Base-by-base conservation (phyloP, 148 eudicot genomes). In the Camellia granthamiana region DNA sequence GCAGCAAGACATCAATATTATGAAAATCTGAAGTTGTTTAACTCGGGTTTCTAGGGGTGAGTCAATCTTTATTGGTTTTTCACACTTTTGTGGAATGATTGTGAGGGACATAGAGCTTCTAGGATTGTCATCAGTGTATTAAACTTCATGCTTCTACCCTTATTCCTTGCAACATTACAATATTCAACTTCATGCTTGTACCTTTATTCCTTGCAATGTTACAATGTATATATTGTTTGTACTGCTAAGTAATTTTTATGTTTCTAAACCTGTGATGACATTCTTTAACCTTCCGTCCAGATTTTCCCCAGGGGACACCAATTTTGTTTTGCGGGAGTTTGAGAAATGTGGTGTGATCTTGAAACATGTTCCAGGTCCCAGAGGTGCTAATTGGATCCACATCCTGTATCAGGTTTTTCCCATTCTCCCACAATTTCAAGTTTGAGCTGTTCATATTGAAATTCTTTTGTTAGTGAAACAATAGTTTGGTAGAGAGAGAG, bases 321-420 rank as follows among this genome's bases (percentile, higher is more conserved):
- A 97, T 86, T 81, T 91, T 10, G 97, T 97, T 76, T 78, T 94
- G 83, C 85, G 98, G 85, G 99, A 97, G 89, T 94, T 97, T 69
- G 99, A 97, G 74, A 97, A 94, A 84, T 94, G 97, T 81, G 99
- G 99, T 56, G 86, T 92, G 55, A 85, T 94, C 79, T 78, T 94
- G 77, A 94, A 94, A 70, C 98, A 97, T 82, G 87, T 91, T 83
- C 95, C 93, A 52, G 99, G 99, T 66, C 99, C 99, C 82, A 89
- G 95, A 85, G 91, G 89, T 79, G 98, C 98, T 81, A 97, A 97
- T 82, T 97, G 99, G 99, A 91, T 94, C 90, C 94, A 94, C 85
- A 91, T 97, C 84, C 85, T 97, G 69, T 97, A 92, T 80, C 97
- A 94, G 99, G 99, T 97, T 42, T 68, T 62, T 77, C 30, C 65